These are phyloP conservation scores for Globisporangium orthogonon DNA, from an alignment of 352 stramenopile species.

Conservation along the genomic window DNA sequence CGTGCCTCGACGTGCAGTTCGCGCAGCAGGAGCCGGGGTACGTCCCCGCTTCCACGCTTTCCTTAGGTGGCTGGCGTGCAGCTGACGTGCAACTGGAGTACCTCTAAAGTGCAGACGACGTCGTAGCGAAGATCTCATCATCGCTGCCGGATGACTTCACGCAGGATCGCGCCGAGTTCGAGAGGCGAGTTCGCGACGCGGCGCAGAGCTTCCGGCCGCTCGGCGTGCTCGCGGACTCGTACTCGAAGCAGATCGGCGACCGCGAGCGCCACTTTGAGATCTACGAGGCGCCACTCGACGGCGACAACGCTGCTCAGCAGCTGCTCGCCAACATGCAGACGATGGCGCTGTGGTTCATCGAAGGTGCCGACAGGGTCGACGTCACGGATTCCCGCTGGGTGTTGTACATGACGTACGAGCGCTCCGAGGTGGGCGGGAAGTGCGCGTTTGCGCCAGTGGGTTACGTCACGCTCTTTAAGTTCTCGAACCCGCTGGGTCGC, in stretches of 20 bases:
- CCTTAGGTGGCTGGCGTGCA: background rate
- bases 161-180: constrained; percentile 35
- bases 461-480: constrained; percentile 82
- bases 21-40: constrained; percentile 44
- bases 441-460: constrained; percentile 39
- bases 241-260: constrained; percentile 19
- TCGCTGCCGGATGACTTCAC: constrained; percentile 42
- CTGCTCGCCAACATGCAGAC: constrained; percentile 68
- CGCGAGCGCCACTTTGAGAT: constrained; percentile 47
- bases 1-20: constrained; percentile 45
- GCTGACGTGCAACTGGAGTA: background rate
- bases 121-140: constrained; percentile 36
- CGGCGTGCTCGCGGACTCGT: constrained; percentile 32
- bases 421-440: constrained; percentile 2
- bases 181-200: constrained; percentile 14
- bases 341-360: constrained; percentile 77
- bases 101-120: constrained; percentile 32
- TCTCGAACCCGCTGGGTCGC: constrained; percentile 64
- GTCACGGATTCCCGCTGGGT: constrained; percentile 71
- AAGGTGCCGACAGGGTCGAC: constrained; percentile 75
- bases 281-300: constrained; percentile 52
- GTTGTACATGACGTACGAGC: constrained; percentile 75
- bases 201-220: constrained; percentile 31
- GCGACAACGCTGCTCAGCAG: constrained; percentile 44
- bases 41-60: background rate